phyloP scores from a whole-genome alignment of 768 basidiomycete genomes.

The Tephrocybe rancida region DNA sequence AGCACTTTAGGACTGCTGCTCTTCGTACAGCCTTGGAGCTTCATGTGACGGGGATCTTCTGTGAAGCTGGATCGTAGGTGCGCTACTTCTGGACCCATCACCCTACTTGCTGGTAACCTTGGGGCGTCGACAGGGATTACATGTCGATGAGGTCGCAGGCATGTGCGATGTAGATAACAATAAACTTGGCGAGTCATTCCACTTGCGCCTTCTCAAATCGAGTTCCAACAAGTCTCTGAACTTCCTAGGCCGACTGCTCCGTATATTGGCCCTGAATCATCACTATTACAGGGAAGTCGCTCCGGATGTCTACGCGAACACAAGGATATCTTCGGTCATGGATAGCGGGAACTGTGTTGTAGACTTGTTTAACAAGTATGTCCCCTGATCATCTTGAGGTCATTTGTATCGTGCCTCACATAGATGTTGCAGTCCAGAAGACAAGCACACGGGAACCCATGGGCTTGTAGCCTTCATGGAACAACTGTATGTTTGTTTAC shows the following conservation, averaged over 20 bases:
- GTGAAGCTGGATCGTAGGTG: constrained; percentile 35
- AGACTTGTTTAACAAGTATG: constrained; percentile 26
- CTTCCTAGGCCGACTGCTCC: constrained; percentile 23
- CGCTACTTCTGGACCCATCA: neutral
- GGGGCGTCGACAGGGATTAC: constrained; percentile 32
- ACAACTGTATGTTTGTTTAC: constrained; percentile 17
- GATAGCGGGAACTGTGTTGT: constrained; percentile 30
- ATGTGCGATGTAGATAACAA: constrained; percentile 28
- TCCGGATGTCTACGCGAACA: constrained; percentile 38
- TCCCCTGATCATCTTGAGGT: neutral
- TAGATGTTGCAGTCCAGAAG: constrained; percentile 19
- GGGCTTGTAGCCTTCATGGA: constrained; percentile 28
- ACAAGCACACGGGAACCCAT: constrained; percentile 30
- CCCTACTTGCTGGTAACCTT: neutral
- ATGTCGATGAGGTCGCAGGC: constrained; percentile 37
- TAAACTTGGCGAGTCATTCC: constrained; percentile 32
- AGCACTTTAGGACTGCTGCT: constrained; percentile 28
- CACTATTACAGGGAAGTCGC: constrained; percentile 38
- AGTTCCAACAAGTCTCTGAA: neutral
- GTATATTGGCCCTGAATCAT: constrained; percentile 33
- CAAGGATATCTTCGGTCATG: constrained; percentile 32
- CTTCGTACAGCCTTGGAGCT: constrained; percentile 23
- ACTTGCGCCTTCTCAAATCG: neutral
- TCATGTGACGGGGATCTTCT: constrained; percentile 32
- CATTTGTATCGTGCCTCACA: neutral